These are phyloP conservation scores for Hymenoscyphus salicellus DNA, from an alignment of 2,329 filamentous ascomycete species.

Conservation along the genomic window DNA sequence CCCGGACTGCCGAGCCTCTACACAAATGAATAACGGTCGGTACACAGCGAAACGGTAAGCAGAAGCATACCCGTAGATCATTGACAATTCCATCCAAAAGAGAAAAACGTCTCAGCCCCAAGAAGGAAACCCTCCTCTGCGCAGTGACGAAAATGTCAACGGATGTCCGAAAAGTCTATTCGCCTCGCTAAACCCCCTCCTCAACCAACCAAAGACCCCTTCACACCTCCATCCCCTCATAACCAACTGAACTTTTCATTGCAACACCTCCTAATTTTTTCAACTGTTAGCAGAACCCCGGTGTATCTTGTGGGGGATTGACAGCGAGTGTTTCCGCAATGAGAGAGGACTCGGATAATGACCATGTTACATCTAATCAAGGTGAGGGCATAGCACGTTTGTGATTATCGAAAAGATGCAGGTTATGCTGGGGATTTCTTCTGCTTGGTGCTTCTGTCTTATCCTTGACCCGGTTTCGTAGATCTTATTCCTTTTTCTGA, in stretches of 20 bases:
- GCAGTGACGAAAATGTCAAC: no score
- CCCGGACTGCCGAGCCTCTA: background rate
- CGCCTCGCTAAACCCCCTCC: background rate
- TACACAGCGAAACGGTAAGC: background rate
- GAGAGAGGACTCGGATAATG: background rate
- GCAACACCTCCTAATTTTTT: background rate
- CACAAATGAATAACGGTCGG: background rate
- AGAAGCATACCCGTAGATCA: background rate
- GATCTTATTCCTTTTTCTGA: conserved; percentile 1
- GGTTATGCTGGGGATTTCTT: background rate
- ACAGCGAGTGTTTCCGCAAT: background rate
- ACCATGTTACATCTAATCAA: background rate
- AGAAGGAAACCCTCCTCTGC: no score
- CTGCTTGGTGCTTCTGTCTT: background rate
- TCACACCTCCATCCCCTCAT: background rate
- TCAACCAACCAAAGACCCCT: background rate
- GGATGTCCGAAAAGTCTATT: background rate
- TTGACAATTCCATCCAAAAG: no score
- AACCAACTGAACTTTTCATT: background rate
- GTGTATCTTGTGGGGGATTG: background rate
- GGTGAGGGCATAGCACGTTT: background rate
- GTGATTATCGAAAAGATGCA: background rate
- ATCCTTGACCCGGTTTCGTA: background rate
- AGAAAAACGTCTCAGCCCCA: no score
- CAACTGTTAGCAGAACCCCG: background rate